Evolutionary conservation across 2,329 filamentous ascomycete genomes (phyloP).

Genomic region (Penicillium digitatum): DNA sequence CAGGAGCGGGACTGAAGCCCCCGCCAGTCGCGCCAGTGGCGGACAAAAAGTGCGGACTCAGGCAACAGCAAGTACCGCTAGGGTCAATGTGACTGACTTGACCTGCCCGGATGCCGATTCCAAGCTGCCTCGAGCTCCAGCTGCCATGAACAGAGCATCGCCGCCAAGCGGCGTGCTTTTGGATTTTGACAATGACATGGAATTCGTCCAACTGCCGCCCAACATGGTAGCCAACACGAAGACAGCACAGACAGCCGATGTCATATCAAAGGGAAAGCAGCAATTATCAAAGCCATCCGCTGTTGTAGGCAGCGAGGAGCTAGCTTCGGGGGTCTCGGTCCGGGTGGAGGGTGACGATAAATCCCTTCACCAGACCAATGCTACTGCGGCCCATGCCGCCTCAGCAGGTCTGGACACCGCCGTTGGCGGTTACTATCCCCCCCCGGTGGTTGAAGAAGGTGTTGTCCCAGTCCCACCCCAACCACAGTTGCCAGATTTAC

Average conservation of each 20-base stretch:
- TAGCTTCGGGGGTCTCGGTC: not conserved
- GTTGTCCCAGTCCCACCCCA: not conserved
- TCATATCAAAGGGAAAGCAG: not conserved
- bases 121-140: too few species aligned
- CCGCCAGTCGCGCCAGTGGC: not conserved
- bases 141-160: not conserved
- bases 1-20: not conserved
- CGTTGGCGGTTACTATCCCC: too few species aligned
- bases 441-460: not conserved
- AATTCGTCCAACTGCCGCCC: not conserved
- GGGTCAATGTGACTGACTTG: not conserved
- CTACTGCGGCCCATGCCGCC: too few species aligned
- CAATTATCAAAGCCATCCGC: not conserved
- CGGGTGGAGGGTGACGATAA: not conserved
- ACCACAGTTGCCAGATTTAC: not conserved
- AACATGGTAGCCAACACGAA: not conserved
- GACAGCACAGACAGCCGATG: not conserved
- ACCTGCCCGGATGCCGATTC: too few species aligned
- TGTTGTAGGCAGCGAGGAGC: not conserved
- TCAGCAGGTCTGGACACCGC: not conserved
- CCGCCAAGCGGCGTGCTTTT: not conserved
- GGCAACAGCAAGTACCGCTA: not conserved
- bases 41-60: not conserved
- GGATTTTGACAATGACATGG: not conserved
- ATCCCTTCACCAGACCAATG: not conserved